phyloP scores from a whole-genome alignment of 192 early-diverging fungal genomes.

The Helicostylum pulchrum region DNA sequence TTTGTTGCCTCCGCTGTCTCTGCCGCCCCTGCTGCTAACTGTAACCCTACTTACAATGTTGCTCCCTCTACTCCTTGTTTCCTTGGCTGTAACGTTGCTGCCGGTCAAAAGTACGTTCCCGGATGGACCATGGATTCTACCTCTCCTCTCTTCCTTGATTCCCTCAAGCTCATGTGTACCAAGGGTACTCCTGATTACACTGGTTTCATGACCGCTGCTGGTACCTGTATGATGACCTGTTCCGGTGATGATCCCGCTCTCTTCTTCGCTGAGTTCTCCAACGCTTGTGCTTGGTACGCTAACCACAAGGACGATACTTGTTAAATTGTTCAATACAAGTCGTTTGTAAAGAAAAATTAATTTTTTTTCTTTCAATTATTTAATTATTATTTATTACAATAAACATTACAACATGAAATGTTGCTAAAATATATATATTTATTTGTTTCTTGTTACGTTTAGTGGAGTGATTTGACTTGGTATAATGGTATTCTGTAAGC shows the following conservation, averaged over 20 bases:
- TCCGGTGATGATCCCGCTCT: slow-evolving; percentile 9
- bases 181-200: not conserved
- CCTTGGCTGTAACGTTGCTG: not conserved
- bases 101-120: not conserved
- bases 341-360: not conserved
- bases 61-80: slow-evolving; percentile 4
- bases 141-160: slow-evolving; percentile 4
- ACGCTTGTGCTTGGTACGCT: slow-evolving; percentile 3
- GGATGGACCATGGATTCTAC: slow-evolving; percentile 5
- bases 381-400: slow-evolving; percentile 1
- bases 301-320: slow-evolving; percentile 6
- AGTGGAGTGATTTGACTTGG: too few species aligned
- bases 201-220: slow-evolving; percentile 4
- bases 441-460: too few species aligned
- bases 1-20: not conserved
- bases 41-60: slow-evolving; percentile 11
- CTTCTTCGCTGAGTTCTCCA: not conserved
- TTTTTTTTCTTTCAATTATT: not conserved
- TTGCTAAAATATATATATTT: too few species aligned
- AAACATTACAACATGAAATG: not conserved
- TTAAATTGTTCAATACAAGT: not conserved
- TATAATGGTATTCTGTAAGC: too few species aligned
- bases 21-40: slow-evolving; percentile 10
- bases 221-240: not conserved
- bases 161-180: slow-evolving; percentile 1